phyloP scores from a whole-genome alignment of 306 rosid genomes.

The Gillenia trifoliata region DNA sequence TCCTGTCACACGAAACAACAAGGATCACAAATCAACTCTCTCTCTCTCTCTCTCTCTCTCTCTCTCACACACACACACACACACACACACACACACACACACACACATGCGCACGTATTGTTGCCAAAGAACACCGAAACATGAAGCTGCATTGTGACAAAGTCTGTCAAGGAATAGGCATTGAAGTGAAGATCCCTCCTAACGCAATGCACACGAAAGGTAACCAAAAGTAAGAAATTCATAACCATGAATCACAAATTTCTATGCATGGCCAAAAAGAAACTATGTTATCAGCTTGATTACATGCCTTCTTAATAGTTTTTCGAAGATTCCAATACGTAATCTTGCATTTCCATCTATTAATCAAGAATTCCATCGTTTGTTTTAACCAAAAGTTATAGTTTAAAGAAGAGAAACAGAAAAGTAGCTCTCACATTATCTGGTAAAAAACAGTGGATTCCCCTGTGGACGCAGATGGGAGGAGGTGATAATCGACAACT shows the following conservation, averaged over 20 bases:
- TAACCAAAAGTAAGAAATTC: neutral
- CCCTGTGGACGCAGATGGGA: slow-evolving; percentile 36
- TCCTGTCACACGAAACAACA: slow-evolving; percentile 19
- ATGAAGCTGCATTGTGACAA: neutral
- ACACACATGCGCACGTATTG: neutral
- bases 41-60: neutral
- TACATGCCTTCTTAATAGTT: too few species aligned
- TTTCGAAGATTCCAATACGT: too few species aligned
- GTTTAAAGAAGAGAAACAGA: too few species aligned
- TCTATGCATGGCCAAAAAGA: too few species aligned
- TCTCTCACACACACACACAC: neutral
- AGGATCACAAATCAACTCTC: neutral
- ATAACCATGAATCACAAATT: too few species aligned
- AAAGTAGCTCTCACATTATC: slow-evolving; percentile 29
- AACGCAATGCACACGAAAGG: neutral
- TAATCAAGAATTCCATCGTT: too few species aligned
- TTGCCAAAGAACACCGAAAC: neutral
- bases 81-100: neutral
- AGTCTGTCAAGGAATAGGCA: neutral
- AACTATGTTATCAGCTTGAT: too few species aligned
- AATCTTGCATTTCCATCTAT: too few species aligned
- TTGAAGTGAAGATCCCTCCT: neutral
- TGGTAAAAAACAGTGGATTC: slow-evolving; percentile 36
- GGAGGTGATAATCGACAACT: slow-evolving; percentile 37
- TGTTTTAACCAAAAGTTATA: too few species aligned